phyloP scores from a whole-genome alignment of 768 basidiomycete genomes.

The Gloeopeniophorella convolvens region DNA sequence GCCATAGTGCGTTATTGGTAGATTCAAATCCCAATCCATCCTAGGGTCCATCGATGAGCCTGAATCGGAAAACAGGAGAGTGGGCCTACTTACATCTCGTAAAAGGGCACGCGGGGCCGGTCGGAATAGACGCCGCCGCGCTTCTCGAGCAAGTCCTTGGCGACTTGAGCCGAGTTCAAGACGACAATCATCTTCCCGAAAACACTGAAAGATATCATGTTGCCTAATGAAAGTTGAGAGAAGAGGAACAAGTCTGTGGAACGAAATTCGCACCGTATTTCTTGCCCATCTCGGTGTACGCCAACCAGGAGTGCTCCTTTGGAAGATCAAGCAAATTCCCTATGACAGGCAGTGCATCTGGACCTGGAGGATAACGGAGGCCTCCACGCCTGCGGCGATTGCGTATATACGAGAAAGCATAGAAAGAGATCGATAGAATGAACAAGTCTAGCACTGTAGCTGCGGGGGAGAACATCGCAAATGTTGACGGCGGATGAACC shows the following conservation, averaged over 20 bases:
- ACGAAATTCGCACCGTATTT: background rate
- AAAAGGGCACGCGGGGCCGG: background rate
- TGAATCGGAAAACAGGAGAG: no score
- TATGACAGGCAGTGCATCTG: background rate
- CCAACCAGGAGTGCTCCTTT: conserved; percentile 1
- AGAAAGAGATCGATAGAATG: background rate
- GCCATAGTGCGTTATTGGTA: no score
- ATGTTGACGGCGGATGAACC: no score
- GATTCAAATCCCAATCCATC: background rate
- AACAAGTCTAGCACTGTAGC: no score
- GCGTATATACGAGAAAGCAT: background rate
- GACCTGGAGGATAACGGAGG: conserved; percentile 1
- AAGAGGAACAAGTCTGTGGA: no score
- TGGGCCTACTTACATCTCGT: background rate
- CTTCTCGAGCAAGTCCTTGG: conserved; percentile 47
- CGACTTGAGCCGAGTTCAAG: conserved; percentile 39
- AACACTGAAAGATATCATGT: conserved; percentile 22
- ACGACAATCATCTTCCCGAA: conserved; percentile 43
- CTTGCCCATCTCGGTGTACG: background rate
- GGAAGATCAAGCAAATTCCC: conserved; percentile 10
- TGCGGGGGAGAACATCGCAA: no score
- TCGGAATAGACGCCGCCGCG: conserved; percentile 32
- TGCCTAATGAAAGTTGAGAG: background rate
- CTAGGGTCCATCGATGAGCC: background rate
- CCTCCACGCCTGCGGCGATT: background rate